Conservation (phyloP, 2,329 filamentous ascomycete genomes). For the Phoma sp. region DNA sequence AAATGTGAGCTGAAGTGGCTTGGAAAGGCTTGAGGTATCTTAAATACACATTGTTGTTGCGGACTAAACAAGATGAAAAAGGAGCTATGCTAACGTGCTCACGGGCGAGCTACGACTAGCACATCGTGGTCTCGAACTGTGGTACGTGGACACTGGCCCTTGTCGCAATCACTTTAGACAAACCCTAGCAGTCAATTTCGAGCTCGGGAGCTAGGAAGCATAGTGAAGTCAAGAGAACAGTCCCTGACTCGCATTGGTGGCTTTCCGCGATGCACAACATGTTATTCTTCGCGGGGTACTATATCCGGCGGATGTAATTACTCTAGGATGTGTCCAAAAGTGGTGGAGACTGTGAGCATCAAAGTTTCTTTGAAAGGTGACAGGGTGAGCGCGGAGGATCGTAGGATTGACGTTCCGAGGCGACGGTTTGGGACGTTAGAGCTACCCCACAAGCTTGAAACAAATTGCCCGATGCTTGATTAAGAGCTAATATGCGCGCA, state of each 20-base stretch:
- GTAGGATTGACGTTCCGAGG: constrained; percentile 14
- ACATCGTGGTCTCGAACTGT: constrained; percentile 9
- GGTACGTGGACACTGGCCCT: constrained; percentile 15
- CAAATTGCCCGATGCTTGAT: constrained; percentile 32
- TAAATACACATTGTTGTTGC: constrained; percentile 17
- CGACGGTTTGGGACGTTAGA: constrained; percentile 1
- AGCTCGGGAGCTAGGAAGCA: neutral
- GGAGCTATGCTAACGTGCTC: constrained; percentile 9
- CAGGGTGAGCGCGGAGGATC: constrained; percentile 3
- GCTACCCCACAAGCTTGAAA: constrained; percentile 25
- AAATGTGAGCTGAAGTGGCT: neutral
- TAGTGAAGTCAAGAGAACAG: neutral
- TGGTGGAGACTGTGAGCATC: constrained; percentile 1
- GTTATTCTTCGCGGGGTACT: constrained; percentile 5
- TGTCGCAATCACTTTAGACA: neutral
- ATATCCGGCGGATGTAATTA: constrained; percentile 19
- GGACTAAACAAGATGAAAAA: constrained; percentile 16
- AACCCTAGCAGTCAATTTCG: neutral
- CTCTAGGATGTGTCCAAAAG: neutral
- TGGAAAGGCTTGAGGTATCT: constrained; percentile 13
- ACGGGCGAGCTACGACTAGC: constrained; percentile 10
- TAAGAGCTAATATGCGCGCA: constrained; percentile 27
- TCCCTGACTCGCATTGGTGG: constrained; percentile 24
- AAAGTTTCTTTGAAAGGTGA: constrained; percentile 7
- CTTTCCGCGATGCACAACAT: constrained; percentile 2